Evolutionary conservation across 441 rosid genomes (phyloP), one percentile per base, ranked within the genome.

Genomic region (Macaranga tanarius): DNA sequence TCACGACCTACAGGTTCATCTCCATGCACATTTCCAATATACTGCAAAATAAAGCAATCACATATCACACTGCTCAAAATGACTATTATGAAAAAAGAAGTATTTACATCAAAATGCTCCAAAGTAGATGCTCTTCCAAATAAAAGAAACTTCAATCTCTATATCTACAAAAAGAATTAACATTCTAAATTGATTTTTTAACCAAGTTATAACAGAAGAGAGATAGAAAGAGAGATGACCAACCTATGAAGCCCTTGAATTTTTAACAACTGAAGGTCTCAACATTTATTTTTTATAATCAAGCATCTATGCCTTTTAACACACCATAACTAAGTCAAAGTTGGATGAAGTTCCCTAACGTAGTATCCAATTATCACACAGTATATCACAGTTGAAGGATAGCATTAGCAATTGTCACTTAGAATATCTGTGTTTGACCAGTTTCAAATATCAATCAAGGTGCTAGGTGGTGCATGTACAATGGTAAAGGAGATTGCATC

Each of bases 1-100:
- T 95, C 98, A 65, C 97, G 93, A 44, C 98, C 96, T 23, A 91
- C 94, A 74, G 99, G 99, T 79, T 95, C 97, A 76, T 95, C 96
- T 59, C 98, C 98, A 73, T 93, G 98, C 67, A 93, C 96, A 84
- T 95, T 95, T 68, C 99, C 98, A 76, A 95, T 81, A 79, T 82
- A 92, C 99, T 93, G 90, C 75, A 58, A 80, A 64, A 63, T 63
- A 71, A 72, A 63, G 65, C 40, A 72, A 62, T 71, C 65, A 74
- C 76, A 69, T 75, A 71, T 7, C 71, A 51, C 77, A 75, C 52
- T 67, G 52, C 73, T 50, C 62, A 65, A 58, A 65, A 44, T 48
- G 28, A 62, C 58, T 65, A 76, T 52, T 20, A 34, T 20, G 16
- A 23, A 13, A 59, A 31, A 34, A n/a, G 6, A 50, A 3, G 10